Percentiles rank a stretch among this genome's conserved stretches.
Conservation (phyloP, 2,329 filamentous ascomycete species). For the Penicillium digitatum region DNA sequence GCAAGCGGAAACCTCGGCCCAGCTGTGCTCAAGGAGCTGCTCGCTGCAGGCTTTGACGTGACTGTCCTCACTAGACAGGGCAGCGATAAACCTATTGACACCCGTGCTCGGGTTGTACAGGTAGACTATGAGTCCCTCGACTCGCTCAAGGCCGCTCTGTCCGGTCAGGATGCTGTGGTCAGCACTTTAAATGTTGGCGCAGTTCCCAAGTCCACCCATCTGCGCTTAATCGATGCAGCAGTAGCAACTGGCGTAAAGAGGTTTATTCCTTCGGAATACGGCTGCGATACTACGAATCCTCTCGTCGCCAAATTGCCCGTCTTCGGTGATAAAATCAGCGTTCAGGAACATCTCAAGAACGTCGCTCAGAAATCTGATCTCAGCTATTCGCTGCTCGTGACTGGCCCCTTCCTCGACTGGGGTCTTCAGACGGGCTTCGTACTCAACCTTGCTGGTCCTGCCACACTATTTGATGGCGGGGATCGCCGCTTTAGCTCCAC, state of each 20-base stretch:
- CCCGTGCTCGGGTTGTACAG: constrained; percentile 13
- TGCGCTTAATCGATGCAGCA: constrained; percentile 31
- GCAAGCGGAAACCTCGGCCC: constrained; percentile 31
- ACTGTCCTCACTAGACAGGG: constrained; percentile 25
- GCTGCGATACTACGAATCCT: constrained; percentile 29
- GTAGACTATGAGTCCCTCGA: constrained; percentile 30
- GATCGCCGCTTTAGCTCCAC: constrained; percentile 49
- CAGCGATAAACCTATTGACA: constrained; percentile 6
- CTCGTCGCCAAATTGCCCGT: constrained; percentile 27
- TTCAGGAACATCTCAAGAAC: constrained; percentile 29
- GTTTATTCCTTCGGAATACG: constrained; percentile 38
- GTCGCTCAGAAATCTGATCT: constrained; percentile 18
- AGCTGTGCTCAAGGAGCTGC: constrained; percentile 25
- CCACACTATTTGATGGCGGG: constrained; percentile 50
- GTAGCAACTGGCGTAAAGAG: constrained; percentile 29
- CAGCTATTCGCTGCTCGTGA: constrained; percentile 32
- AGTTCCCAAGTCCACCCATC: constrained; percentile 5
- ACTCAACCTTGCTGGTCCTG: constrained; percentile 38
- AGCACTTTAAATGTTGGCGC: constrained; percentile 14
- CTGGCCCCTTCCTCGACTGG: constrained; percentile 36
- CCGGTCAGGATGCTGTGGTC: constrained; percentile 31
- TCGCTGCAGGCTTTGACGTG: constrained; percentile 25
- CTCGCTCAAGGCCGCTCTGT: constrained; percentile 24
- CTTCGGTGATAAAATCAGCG: constrained; percentile 31
- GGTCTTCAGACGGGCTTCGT: constrained; percentile 41